These are phyloP conservation scores for Ophiostoma ips DNA, from an alignment of 2,329 filamentous ascomycete genomes.

Conservation along the genomic window DNA sequence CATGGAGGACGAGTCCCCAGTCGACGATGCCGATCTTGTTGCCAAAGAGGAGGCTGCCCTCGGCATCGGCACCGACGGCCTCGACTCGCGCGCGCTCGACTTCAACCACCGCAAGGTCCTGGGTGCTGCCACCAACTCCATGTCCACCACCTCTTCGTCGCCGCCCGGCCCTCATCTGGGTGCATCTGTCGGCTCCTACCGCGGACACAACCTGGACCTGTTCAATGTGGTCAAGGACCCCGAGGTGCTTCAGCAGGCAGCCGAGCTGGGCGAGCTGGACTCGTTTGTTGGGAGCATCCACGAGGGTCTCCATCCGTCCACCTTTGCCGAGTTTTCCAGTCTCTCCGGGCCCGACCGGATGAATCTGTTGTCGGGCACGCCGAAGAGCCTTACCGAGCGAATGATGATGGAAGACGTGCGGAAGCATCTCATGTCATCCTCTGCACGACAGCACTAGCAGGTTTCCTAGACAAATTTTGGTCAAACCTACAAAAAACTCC, in stretches of 20 bases:
- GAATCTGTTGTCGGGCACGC: slow-evolving; percentile 14
- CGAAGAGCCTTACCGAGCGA: slow-evolving; percentile 22
- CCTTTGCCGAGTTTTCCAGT: slow-evolving; percentile 16
- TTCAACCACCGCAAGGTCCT: slow-evolving; percentile 2
- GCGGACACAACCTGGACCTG: slow-evolving; percentile 22
- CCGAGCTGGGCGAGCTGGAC: slow-evolving; percentile 23
- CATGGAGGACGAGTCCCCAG: slow-evolving; percentile 11
- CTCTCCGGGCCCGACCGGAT: slow-evolving; percentile 4
- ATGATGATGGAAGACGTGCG: slow-evolving; percentile 17
- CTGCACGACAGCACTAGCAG: not conserved
- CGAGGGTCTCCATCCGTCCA: slow-evolving; percentile 14
- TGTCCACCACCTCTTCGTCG: not conserved
- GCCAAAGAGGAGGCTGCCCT: slow-evolving; percentile 2
- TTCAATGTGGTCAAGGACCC: slow-evolving; percentile 25
- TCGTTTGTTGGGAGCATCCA: slow-evolving; percentile 29
- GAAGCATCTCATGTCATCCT: not conserved
- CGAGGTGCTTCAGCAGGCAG: slow-evolving; percentile 25
- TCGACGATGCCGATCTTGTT: not conserved
- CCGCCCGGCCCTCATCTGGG: slow-evolving; percentile 13
- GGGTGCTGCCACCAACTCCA: not conserved
- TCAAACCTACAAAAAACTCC: too few species aligned
- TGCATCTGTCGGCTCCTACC: slow-evolving; percentile 25
- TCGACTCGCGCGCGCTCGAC: not conserved
- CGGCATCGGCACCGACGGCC: slow-evolving; percentile 3
- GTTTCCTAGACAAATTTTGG: too few species aligned